A percentile compares a stretch with the other conserved stretches of the same genome.
These are phyloP conservation scores for Backusella luteola DNA, from an alignment of 192 early-diverging fungal genomes.

Conservation along the genomic window DNA sequence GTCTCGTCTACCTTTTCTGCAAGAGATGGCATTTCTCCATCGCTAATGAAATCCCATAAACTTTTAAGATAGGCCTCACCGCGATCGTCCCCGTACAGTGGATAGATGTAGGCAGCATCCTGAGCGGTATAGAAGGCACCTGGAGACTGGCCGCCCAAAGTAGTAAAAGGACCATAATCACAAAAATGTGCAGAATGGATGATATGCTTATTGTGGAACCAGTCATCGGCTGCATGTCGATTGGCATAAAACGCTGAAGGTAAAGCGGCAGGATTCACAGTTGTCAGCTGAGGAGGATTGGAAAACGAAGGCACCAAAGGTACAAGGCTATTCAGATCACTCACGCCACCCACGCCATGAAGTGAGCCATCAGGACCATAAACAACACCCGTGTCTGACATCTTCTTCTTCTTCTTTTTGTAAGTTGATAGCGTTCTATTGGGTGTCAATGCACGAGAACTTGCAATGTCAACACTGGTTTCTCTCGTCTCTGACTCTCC, in stretches of 20 bases:
- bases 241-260: constrained; percentile 31
- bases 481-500: constrained; percentile 19
- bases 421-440: neutral
- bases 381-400: constrained; percentile 25
- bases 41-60: constrained; percentile 48
- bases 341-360: constrained; percentile 20
- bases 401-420: constrained; percentile 40
- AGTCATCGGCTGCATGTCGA: constrained; percentile 23
- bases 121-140: constrained; percentile 27
- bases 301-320: constrained; percentile 23
- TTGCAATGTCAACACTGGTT: constrained; percentile 16
- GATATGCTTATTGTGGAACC: constrained; percentile 25
- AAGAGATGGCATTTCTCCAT: constrained; percentile 31
- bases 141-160: constrained; percentile 19
- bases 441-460: constrained; percentile 20
- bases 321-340: constrained; percentile 2
- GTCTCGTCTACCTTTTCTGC: constrained; percentile 31
- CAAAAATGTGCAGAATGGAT: constrained; percentile 28
- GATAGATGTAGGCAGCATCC: constrained; percentile 44
- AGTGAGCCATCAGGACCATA: constrained; percentile 29
- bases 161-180: constrained; percentile 29
- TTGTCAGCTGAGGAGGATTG: constrained; percentile 36
- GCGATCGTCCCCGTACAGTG: constrained; percentile 56
- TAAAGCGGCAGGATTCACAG: constrained; percentile 29
- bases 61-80: constrained; percentile 62